These are phyloP conservation scores for Zizania palustris DNA, from an alignment of 202 grass and related monocot species.

Conservation along the genomic window DNA sequence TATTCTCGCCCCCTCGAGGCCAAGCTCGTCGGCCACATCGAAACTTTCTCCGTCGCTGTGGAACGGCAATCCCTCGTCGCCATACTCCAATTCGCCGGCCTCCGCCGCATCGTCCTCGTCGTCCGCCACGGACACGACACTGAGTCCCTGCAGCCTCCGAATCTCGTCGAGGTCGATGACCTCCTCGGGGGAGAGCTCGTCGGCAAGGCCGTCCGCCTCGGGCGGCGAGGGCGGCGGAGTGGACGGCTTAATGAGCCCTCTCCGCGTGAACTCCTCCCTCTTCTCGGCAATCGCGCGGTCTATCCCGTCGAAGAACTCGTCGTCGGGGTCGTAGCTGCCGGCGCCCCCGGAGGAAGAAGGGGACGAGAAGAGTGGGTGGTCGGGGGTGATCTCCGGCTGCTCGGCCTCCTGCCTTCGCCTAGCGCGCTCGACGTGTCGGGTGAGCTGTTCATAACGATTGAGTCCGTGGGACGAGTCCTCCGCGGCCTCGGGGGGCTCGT, in stretches of 20 bases:
- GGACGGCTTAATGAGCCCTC: conserved; percentile 63
- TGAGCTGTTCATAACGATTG: conserved; percentile 63
- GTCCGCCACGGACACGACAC: conserved; percentile 33
- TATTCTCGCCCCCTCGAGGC: conserved; percentile 43
- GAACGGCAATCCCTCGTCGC: conserved; percentile 44
- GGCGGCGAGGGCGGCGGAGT: conserved; percentile 30
- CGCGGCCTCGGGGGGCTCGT: conserved; percentile 76
- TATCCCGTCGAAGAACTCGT: conserved; percentile 80
- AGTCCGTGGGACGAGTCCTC: conserved; percentile 88
- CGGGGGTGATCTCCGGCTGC: conserved; percentile 56
- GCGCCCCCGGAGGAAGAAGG: conserved; percentile 12
- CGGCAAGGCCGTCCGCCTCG: conserved; percentile 46
- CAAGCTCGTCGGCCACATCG: conserved; percentile 58
- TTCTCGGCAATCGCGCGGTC: conserved; percentile 84
- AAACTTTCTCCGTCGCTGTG: conserved; percentile 51
- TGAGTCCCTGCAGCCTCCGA: conserved; percentile 65
- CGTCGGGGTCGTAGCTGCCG: conserved; percentile 49
- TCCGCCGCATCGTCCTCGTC: conserved; percentile 34
- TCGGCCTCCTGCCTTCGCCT: conserved; percentile 49
- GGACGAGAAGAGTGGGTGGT: conserved; percentile 65
- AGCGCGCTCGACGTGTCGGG: conserved; percentile 65
- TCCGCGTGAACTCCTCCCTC: conserved; percentile 68
- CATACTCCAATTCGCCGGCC: conserved; percentile 25
- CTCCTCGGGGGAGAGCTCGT: conserved; percentile 83
- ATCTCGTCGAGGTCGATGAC: conserved; percentile 86